Base-by-base conservation (phyloP, 2,329 filamentous ascomycete species). In the Fonsecaea monophora region DNA sequence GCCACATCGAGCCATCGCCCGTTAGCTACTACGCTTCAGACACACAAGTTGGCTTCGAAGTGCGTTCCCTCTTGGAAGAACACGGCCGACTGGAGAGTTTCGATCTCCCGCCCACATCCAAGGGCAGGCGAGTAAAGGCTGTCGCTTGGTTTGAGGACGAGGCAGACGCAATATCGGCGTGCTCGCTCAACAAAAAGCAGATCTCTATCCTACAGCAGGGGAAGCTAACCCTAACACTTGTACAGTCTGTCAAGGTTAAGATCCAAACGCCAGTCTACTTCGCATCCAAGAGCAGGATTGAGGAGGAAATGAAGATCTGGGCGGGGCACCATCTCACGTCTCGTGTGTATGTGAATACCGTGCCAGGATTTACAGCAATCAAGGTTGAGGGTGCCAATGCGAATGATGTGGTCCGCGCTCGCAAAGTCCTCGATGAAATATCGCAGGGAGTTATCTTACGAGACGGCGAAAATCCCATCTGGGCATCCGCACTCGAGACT, bases 161-260 rank as follows among this genome's bases (percentile, higher is more conserved):
- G 57, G 72, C 72, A 0, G 75, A 81, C 45, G 82, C 82, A 0
- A 70, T 70, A 50, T 68, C 76, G 9, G 81, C 78, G 0, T 63
- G 53, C n/a, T 64, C 66, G 1, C 73, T 83, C 0, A 69, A 81
- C 54, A 65, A 75, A 4, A 74, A 25, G 6, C 60, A 56, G 2
- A 48, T 83, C 5, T 67, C 74, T 0, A 78, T 80, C 12, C 69
- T 77, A 0, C 63, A 66, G 3, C 69, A 58, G 0, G 76, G 72
- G 0, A 80, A 75, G 37, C 72, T 84, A 0, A 79, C 77, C 1
- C 72, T 81, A 1, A 73, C 73, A n/a, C 71, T 79, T 5, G 69
- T 83, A 2, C 73, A 77, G 13, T 76, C 77, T 0, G 77, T 76
- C 12, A 78, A 77, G 54, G 78, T 82, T 66, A 81, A 80, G 57